Conservation (phyloP, 495 filamentous ascomycete genomes). For the Penicillium herquei region DNA sequence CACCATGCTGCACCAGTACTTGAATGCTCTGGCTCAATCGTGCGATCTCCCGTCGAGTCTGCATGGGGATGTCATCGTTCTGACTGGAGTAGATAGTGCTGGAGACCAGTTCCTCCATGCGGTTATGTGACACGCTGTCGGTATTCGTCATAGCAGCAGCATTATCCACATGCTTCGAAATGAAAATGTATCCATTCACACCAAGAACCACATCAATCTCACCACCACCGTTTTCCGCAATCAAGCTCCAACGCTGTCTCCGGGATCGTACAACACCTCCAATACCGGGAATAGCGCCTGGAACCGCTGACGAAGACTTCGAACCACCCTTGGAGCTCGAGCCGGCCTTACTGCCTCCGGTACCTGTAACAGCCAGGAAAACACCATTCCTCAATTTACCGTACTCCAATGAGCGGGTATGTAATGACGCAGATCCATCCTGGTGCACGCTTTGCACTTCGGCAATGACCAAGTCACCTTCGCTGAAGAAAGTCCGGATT, state of each 20-base stretch:
- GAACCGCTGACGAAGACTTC: slow-evolving; percentile 22
- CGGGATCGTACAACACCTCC: slow-evolving; percentile 76
- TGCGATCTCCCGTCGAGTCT: slow-evolving; percentile 84
- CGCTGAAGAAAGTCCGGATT: slow-evolving; percentile 87
- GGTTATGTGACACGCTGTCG: slow-evolving; percentile 64
- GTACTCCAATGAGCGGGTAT: slow-evolving; percentile 87
- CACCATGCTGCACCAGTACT: slow-evolving; percentile 74
- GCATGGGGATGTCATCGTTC: slow-evolving; percentile 75
- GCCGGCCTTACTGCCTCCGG: slow-evolving; percentile 64
- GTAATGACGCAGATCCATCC: slow-evolving; percentile 80
- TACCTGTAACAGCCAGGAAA: slow-evolving; percentile 77
- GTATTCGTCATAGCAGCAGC: slow-evolving; percentile 45
- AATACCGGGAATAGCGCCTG: slow-evolving; percentile 21
- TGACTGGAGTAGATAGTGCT: slow-evolving; percentile 83
- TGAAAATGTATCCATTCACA: slow-evolving; percentile 96
- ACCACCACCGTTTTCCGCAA: slow-evolving; percentile 64
- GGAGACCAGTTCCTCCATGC: slow-evolving; percentile 76
- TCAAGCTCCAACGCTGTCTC: slow-evolving; percentile 82
- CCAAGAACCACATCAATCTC: slow-evolving; percentile 85
- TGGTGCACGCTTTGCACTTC: slow-evolving; percentile 83
- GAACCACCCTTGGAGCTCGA: slow-evolving; percentile 33
- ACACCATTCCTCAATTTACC: slow-evolving; percentile 92
- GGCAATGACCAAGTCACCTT: slow-evolving; percentile 85
- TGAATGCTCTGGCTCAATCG: slow-evolving; percentile 75
- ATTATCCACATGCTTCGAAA: slow-evolving; percentile 69